Evolutionary conservation across 2,329 filamentous ascomycete species (phyloP).

Genomic region (Aureobasidium namibiae): DNA sequence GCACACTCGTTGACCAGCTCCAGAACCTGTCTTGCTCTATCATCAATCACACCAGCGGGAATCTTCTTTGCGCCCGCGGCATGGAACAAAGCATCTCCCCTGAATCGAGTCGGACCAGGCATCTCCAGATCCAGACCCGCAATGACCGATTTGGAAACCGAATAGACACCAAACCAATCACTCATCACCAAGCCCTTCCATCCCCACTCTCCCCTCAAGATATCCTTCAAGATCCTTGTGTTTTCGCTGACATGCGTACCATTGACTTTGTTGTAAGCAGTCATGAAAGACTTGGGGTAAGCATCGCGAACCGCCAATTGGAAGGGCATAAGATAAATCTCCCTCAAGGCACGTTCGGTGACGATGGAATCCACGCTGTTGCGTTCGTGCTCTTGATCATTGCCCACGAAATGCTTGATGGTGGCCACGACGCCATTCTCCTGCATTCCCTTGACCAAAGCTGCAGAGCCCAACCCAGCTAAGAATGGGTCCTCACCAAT

Average conservation of each 20-base stretch:
- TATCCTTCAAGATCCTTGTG: conserved; percentile 56
- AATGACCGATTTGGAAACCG: conserved; percentile 56
- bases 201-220: conserved; percentile 63
- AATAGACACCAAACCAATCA: conserved; percentile 65
- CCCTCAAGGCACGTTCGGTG: conserved; percentile 56
- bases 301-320: conserved; percentile 66
- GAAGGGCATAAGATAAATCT: conserved; percentile 67
- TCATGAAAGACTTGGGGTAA: conserved; percentile 62
- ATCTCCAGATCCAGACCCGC: conserved; percentile 79
- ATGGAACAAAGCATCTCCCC: conserved; percentile 29
- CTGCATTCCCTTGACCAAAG: conserved; percentile 56
- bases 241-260: conserved; percentile 61
- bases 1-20: conserved; percentile 43
- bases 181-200: conserved; percentile 51
- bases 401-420: conserved; percentile 70
- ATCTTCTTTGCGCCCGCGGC: conserved; percentile 42
- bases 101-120: conserved; percentile 39
- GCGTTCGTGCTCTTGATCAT: conserved; percentile 63
- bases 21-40: conserved; percentile 52
- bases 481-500: conserved; percentile 77
- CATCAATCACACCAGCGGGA: conserved; percentile 48
- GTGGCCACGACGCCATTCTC: conserved; percentile 67
- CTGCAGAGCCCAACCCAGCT: conserved; percentile 62
- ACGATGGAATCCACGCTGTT: conserved; percentile 57
- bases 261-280: conserved; percentile 67